phyloP scores from a whole-genome alignment of 495 filamentous ascomycete species.

The Achaetomiella virescens region DNA sequence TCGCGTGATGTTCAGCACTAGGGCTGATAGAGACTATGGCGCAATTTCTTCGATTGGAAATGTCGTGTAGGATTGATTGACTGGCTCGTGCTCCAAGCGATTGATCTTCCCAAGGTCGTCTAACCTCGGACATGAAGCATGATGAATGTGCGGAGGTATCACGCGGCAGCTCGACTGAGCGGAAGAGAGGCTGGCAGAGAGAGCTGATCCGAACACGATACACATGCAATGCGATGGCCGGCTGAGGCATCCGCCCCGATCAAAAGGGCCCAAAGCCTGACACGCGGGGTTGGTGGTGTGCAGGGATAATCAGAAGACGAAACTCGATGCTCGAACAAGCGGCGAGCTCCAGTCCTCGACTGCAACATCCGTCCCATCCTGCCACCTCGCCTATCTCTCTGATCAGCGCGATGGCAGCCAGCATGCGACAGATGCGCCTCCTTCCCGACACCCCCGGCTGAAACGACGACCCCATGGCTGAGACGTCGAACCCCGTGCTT shows the following conservation, averaged over 20 bases:
- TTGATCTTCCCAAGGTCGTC: slow-evolving; percentile 23
- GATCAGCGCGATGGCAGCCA: neutral
- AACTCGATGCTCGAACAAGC: neutral
- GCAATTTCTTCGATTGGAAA: neutral
- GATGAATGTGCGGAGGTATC: neutral
- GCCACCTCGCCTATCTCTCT: neutral
- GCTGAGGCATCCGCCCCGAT: too few relatives aligned
- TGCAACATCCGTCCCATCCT: neutral
- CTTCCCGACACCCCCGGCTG: slow-evolving; percentile 12
- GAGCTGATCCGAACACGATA: too few relatives aligned
- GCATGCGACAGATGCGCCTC: neutral
- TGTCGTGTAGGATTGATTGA: slow-evolving; percentile 9
- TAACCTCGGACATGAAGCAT: neutral
- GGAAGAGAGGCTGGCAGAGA: neutral
- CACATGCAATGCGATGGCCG: too few relatives aligned
- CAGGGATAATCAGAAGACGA: neutral
- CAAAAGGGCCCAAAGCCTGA: neutral
- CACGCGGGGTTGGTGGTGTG: neutral
- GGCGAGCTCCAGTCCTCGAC: neutral
- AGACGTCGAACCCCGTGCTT: slow-evolving; percentile 22
- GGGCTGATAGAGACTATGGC: too few relatives aligned
- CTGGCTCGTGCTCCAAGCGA: slow-evolving; percentile 21
- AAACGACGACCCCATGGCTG: slow-evolving; percentile 23
- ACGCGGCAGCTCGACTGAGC: neutral
- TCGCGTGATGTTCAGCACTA: too few relatives aligned